Evolutionary conservation across 2,329 filamentous ascomycete genomes (phyloP).

Genomic region (Dactylonectria estremocensis): DNA sequence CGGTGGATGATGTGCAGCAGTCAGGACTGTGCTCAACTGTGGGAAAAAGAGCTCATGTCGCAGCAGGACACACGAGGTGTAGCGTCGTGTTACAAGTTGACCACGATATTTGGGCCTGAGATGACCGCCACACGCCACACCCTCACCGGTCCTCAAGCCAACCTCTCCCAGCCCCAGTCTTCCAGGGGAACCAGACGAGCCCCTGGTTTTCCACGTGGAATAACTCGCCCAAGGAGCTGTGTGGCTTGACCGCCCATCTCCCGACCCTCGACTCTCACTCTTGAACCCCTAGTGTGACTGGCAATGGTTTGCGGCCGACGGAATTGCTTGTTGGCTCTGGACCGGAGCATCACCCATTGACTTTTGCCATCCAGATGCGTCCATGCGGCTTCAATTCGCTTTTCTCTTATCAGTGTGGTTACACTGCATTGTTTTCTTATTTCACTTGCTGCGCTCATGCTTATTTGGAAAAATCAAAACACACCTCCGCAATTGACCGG

Average conservation of each 20-base stretch:
- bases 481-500: background rate
- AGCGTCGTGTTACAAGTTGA: conserved; percentile 23
- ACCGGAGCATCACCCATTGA: conserved; percentile 7
- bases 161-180: conserved; percentile 14
- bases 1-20: background rate
- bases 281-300: conserved; percentile 25
- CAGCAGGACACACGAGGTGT: conserved; percentile 2
- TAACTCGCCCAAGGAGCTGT: background rate
- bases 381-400: conserved; percentile 1
- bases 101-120: conserved; percentile 10
- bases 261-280: background rate
- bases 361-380: conserved; percentile 13
- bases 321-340: conserved; percentile 13
- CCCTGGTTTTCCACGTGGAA: conserved; percentile 33
- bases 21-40: background rate
- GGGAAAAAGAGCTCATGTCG: background rate
- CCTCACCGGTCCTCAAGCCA: conserved; percentile 1
- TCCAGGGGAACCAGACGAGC: conserved; percentile 3
- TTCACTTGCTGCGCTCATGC: background rate
- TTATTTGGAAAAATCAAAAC: background rate
- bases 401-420: background rate
- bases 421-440: background rate
- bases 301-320: background rate
- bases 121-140: conserved; percentile 19
- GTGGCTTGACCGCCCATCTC: conserved; percentile 15